Conservation (phyloP, 2,329 filamentous ascomycete species). For the Xylaria sp. region DNA sequence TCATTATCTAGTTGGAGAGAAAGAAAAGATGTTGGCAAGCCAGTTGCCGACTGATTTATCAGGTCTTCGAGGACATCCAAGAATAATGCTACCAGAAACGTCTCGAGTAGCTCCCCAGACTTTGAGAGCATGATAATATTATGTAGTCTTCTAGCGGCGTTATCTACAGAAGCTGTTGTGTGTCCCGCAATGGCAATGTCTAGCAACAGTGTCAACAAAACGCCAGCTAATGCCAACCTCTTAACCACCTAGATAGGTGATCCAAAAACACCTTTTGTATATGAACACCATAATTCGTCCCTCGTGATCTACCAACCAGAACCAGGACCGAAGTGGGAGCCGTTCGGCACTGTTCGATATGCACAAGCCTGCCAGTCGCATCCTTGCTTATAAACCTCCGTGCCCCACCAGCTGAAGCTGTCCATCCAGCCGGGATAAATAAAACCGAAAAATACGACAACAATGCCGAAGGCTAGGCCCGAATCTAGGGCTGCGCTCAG, state of each 20-base stretch:
- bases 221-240: not conserved
- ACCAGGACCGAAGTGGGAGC: slow-evolving; percentile 73
- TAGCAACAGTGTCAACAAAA: not conserved
- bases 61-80: not conserved
- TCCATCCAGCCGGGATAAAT: slow-evolving; percentile 82
- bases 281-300: slow-evolving; percentile 4
- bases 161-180: not conserved
- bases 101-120: not conserved
- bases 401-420: slow-evolving; percentile 87
- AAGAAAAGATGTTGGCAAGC: not conserved
- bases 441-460: slow-evolving; percentile 87
- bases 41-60: too few relatives aligned
- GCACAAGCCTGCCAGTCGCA: slow-evolving; percentile 87
- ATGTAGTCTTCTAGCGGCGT: not conserved
- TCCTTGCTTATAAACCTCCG: slow-evolving; percentile 83
- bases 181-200: not conserved
- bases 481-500: slow-evolving; percentile 85
- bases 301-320: slow-evolving; percentile 58
- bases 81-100: not conserved
- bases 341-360: slow-evolving; percentile 71
- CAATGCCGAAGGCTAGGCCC: slow-evolving; percentile 82
- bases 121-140: not conserved
- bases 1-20: too few relatives aligned
- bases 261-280: not conserved
- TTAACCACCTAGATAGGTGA: not conserved